Conservation (phyloP, 2,329 filamentous ascomycete genomes). For the Diaporthe destruens region DNA sequence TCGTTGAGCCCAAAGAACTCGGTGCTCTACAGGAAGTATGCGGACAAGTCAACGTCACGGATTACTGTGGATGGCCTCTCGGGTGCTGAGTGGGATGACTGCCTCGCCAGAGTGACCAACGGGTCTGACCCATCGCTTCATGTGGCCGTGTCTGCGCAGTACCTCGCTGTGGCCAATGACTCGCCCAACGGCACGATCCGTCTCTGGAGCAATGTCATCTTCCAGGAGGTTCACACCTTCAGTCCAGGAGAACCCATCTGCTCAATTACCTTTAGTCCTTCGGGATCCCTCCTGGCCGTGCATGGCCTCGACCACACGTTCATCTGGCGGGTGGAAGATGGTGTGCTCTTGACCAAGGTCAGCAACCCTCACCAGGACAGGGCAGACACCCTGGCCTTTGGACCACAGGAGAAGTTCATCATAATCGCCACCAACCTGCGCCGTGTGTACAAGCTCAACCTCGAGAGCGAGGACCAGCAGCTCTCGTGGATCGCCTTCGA, state of each 20-base stretch:
- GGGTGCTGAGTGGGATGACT: constrained; percentile 47
- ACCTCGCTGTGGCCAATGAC: constrained; percentile 26
- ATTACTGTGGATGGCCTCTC: constrained; percentile 45
- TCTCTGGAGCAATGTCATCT: constrained; percentile 27
- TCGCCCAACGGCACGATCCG: constrained; percentile 20
- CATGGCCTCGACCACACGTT: constrained; percentile 32
- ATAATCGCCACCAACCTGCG: constrained; percentile 20
- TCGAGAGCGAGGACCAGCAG: not conserved
- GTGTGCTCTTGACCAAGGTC: constrained; percentile 2
- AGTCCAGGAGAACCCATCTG: constrained; percentile 18
- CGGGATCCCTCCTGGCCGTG: not conserved
- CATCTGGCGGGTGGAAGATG: constrained; percentile 28
- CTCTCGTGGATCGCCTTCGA: constrained; percentile 15
- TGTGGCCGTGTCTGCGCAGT: constrained; percentile 23
- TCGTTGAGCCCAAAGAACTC: constrained; percentile 45
- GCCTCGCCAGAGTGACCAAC: constrained; percentile 45
- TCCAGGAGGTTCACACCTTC: constrained; percentile 8
- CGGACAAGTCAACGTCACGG: constrained; percentile 32
- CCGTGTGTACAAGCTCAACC: not conserved
- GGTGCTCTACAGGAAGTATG: constrained; percentile 43
- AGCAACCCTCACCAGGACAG: constrained; percentile 21
- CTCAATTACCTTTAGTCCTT: constrained; percentile 27
- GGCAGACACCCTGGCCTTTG: constrained; percentile 10
- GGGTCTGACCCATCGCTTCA: constrained; percentile 21
- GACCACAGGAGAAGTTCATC: constrained; percentile 23